Percentiles rank a stretch among this genome's conserved stretches.
phyloP scores from a whole-genome alignment of 1,284 basidiomycete species.

The Anthracocystis walkeri region DNA sequence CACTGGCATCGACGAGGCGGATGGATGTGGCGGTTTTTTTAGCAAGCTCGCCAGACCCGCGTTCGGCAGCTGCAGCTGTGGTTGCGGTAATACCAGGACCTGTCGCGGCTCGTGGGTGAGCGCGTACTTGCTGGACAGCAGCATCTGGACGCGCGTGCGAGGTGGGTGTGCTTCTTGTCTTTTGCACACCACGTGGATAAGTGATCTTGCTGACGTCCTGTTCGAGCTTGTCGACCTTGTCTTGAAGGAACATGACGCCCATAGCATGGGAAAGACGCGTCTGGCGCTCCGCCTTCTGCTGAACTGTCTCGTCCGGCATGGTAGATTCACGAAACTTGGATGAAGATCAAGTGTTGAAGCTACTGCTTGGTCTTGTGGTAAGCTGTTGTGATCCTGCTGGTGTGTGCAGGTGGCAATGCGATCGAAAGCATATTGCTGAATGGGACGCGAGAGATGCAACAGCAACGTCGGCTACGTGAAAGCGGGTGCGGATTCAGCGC shows the following conservation, averaged over 20 bases:
- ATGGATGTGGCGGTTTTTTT: conserved; percentile 2
- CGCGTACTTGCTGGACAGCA: background rate
- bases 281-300: conserved; percentile 40
- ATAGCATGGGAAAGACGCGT: conserved; percentile 56
- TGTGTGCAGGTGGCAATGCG: conserved; percentile 14
- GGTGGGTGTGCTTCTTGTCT: conserved; percentile 22
- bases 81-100: conserved; percentile 15
- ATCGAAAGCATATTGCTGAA: conserved; percentile 15
- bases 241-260: conserved; percentile 63
- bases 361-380: background rate
- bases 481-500: conserved; percentile 5
- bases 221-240: conserved; percentile 58
- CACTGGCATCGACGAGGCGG: conserved; percentile 80
- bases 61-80: background rate
- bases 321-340: too few species aligned
- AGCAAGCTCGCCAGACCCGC: background rate
- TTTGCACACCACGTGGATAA: conserved; percentile 33
- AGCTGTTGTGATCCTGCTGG: conserved; percentile 5
- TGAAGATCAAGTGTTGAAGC: background rate
- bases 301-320: conserved; percentile 31
- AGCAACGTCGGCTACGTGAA: background rate
- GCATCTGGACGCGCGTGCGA: conserved; percentile 1
- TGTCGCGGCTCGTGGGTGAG: conserved; percentile 35
- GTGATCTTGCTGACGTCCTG: conserved; percentile 45
- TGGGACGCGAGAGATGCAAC: conserved; percentile 3